phyloP scores from a whole-genome alignment of 225 moss, liverwort and hornwort species.

The Bryoerythrophyllum caledonicum region DNA sequence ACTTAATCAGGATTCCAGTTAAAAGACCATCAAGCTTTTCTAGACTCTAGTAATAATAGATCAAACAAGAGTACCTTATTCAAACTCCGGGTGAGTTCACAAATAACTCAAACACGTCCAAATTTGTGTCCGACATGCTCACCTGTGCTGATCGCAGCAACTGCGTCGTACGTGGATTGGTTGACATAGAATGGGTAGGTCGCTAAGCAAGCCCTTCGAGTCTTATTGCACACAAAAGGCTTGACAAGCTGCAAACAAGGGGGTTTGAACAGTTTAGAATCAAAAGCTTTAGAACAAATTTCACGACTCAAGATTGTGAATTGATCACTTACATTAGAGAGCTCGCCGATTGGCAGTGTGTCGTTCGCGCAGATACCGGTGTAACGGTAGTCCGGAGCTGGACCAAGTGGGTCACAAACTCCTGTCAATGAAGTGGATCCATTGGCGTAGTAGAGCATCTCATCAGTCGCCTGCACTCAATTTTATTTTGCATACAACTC shows the following conservation, averaged over 20 bases:
- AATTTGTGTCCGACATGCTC: neutral
- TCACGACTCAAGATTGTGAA: neutral
- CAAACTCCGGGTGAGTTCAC: no score
- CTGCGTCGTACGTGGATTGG: slow-evolving; percentile 28
- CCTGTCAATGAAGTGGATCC: slow-evolving; percentile 36
- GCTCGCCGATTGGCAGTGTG: slow-evolving; percentile 57
- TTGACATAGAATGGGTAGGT: slow-evolving; percentile 27
- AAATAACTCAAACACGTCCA: neutral
- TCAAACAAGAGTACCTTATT: no score
- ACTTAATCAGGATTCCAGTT: no score
- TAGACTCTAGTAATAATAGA: no score
- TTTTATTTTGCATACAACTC: neutral
- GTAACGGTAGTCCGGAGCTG: slow-evolving; percentile 42
- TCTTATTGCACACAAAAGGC: slow-evolving; percentile 47
- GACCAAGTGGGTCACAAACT: slow-evolving; percentile 71
- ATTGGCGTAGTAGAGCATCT: slow-evolving; percentile 27
- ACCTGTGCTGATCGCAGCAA: slow-evolving; percentile 42
- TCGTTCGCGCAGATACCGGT: slow-evolving; percentile 59
- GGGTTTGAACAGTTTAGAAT: neutral
- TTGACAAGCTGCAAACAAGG: slow-evolving; percentile 41
- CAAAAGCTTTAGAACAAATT: neutral
- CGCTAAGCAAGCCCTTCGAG: slow-evolving; percentile 10
- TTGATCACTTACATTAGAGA: slow-evolving; percentile 46
- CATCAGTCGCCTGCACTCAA: slow-evolving; percentile 28
- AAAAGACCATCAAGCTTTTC: no score